phyloP scores from a whole-genome alignment of 257 asterid genomes.

The Cordia subcordata region DNA sequence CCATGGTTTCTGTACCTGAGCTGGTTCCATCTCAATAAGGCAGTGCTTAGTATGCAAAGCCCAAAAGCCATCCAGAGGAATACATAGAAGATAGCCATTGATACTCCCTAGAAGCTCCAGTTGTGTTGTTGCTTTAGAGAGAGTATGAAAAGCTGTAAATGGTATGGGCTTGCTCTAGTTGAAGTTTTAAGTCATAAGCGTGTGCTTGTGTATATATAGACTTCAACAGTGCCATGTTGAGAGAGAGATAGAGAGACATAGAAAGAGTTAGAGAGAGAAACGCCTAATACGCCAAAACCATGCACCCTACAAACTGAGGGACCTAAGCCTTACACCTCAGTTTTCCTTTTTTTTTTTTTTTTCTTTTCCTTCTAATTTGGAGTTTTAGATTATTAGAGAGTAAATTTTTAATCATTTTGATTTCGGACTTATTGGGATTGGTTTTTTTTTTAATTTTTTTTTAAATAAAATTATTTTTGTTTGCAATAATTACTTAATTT shows the following conservation, averaged over 20 bases:
- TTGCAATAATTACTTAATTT: no score
- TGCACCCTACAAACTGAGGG: conserved; percentile 39
- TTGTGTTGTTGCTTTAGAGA: conserved; percentile 18
- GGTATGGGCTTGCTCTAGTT: conserved; percentile 46
- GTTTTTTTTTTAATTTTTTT: no score
- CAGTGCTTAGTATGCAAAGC: conserved; percentile 62
- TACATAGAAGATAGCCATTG: conserved; percentile 64
- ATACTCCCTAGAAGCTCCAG: conserved; percentile 41
- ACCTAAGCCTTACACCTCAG: conserved; percentile 16
- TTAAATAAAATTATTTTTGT: no score
- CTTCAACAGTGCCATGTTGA: conserved; percentile 17
- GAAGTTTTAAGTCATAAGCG: conserved; percentile 49
- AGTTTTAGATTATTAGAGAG: no score
- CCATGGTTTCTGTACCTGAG: conserved; percentile 71
- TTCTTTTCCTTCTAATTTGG: no score
- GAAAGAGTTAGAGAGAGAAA: no score
- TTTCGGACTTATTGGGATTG: no score
- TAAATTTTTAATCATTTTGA: no score
- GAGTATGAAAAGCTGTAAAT: conserved; percentile 36
- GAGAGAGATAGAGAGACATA: conserved; percentile 23
- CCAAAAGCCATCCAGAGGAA: conserved; percentile 50
- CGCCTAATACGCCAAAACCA: conserved; percentile 64
- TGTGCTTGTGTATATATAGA: conserved; percentile 81
- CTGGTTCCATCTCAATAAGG: conserved; percentile 85
- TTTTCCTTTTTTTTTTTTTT: no score